These are phyloP conservation scores for Metschnikowia peoriensis DNA, from an alignment of 805 yeast species.

Conservation along the genomic window DNA sequence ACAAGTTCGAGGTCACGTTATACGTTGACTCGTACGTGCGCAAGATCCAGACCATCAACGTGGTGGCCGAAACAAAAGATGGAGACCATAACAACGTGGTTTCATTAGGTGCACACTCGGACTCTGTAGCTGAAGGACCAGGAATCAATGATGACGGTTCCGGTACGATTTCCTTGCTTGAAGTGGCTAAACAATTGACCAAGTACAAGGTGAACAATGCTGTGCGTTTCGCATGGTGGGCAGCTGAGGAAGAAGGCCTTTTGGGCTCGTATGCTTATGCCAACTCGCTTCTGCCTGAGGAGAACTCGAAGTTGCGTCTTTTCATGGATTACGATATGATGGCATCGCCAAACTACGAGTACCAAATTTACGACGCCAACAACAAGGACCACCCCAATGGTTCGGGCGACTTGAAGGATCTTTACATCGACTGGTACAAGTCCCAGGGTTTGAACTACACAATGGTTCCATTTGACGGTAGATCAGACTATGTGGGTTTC, in stretches of 20 bases:
- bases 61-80: slow-evolving; percentile 76
- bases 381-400: slow-evolving; percentile 79
- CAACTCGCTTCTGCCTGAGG: slow-evolving; percentile 59
- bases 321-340: slow-evolving; percentile 98
- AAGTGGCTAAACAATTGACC: slow-evolving; percentile 79
- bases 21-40: slow-evolving; percentile 70
- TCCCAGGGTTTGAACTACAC: slow-evolving; percentile 71
- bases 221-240: slow-evolving; percentile 96
- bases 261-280: slow-evolving; percentile 86
- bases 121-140: slow-evolving; percentile 89
- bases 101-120: slow-evolving; percentile 90
- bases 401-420: slow-evolving; percentile 76
- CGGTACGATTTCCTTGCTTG: slow-evolving; percentile 80
- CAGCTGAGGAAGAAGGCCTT: slow-evolving; percentile 96
- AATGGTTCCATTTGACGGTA: slow-evolving; percentile 87
- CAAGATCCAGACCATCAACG: slow-evolving; percentile 65
- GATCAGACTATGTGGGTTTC: slow-evolving; percentile 94
- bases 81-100: slow-evolving; percentile 90
- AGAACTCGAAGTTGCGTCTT: slow-evolving; percentile 73
- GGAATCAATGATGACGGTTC: slow-evolving; percentile 96
- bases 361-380: slow-evolving; percentile 84
- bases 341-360: slow-evolving; percentile 86
- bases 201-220: slow-evolving; percentile 77
- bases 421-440: slow-evolving; percentile 70
- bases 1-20: slow-evolving; percentile 41